Evolutionary conservation across 345 rosid genomes (phyloP), one percentile per base, ranked within the genome.

Genomic region (Camelina laxa): DNA sequence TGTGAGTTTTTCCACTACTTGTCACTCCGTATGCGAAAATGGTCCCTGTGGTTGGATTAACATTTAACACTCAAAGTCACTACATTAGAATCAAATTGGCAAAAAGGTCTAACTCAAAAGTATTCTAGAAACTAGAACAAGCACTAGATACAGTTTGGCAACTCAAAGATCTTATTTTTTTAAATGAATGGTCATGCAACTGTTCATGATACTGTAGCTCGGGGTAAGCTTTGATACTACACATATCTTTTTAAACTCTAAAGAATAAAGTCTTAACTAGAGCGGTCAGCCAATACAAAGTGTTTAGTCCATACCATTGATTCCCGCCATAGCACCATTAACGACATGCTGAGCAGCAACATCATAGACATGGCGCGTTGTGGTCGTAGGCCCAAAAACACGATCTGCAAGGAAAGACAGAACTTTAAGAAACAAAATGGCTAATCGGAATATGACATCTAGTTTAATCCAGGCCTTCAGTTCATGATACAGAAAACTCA

Each of bases 1-100:
- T 91, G 73, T 95, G 99, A 76, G 99, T 95, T 81, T 92, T 95
- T 76, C 99, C 99, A 75, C 99, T 95, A 86, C 99, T 95, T 62
- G 99, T 95, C 79, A 95, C 97, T 41, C 99, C 99, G 67, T 95
- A 95, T 65, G 99, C 99, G 80, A 92, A 95, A 71, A 95, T 92
- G 41, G 99, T 95, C 73, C 97, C 99, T 91, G 84, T 57, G 60
- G 77, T 35, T 55, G 70, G 62, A 80, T 45, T 61, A 54, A 75
- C 60, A 75, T 22, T 45, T 61, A 54, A 75, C 60, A 75, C 30
- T 70, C 72, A 60, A 80, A 66, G 66, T 75, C 58, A 79, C 27
- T 45, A 64, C 39, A 45, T 3, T 27, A 49, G 16, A 57, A 24
- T 45, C 30, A 64, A 45, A 22, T 10, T 56, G 75, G 60, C 56